Evolutionary conservation across 768 basidiomycete genomes (phyloP), one percentile per base, ranked within the genome.

Genomic region (Porpolomopsis calyptriformis): DNA sequence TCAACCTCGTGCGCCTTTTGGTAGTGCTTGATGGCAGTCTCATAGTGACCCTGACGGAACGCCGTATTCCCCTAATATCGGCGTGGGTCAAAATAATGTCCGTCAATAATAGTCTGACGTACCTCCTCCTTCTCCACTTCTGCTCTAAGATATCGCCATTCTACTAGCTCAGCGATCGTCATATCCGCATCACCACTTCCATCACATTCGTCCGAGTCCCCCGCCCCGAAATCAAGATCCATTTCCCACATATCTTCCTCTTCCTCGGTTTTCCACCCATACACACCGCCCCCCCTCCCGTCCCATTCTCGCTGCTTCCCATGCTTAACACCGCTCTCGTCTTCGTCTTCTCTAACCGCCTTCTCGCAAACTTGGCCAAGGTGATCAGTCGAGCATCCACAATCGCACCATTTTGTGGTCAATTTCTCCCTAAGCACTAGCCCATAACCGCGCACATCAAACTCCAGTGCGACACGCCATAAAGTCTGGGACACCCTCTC

Each of bases 261-360:
- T 38, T 82, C 79, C 48, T 75, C 73, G 9, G 80, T 82, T 53
- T 78, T 81, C 83, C 84, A 86, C 1, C 81, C 82, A 54, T 67
- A 73, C 2, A 85, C 69, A 3, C 83, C 82, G 44, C 74, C 78
- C 53, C 83, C 83, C 51, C 83, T 67, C 4, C 82, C 82, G 51
- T 85, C 83, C 83, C 84, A 85, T 55, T 85, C 83, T 39, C 78
- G 64, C 55, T 80, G 76, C 55, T 85, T 85, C 4, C 83, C 83
- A 0, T 71, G 61, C 29, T 79, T 57, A 0, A 74, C 69, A 1
- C 77, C 70, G 33, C 66, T 73, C 47, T 77, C 78, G 52, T 77
- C 75, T 53, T 83, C 83, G 23, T 82, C 82, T 56, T 81, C 77
- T 40, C 80, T 60, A 25, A 84, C 82, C 6, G 80, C 81, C 47